A percentile compares a stretch with the other conserved stretches of the same genome.
phyloP scores from a whole-genome alignment of 768 basidiomycete species.

The Exsudoporus frostii region DNA sequence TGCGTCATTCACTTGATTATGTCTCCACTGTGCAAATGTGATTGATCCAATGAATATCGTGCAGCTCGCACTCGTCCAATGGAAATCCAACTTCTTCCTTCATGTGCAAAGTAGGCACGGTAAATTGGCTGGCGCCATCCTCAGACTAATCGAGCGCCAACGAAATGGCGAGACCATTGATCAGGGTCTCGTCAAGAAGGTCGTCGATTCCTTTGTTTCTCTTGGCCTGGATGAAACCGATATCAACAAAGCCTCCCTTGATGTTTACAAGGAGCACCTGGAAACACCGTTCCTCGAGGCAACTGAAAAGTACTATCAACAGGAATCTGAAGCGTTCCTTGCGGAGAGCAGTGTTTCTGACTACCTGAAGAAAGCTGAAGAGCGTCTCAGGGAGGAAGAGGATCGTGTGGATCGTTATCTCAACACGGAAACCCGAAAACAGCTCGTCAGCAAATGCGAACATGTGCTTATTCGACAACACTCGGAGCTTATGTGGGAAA shows the following conservation, averaged over 20 bases:
- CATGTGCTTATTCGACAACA: conserved; percentile 89
- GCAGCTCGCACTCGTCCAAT: conserved; percentile 92
- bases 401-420: conserved; percentile 93
- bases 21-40: background rate
- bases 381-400: conserved; percentile 89
- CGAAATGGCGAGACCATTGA: conserved; percentile 94
- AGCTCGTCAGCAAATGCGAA: conserved; percentile 81
- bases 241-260: conserved; percentile 88
- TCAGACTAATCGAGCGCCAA: conserved; percentile 89
- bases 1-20: conserved; percentile 36
- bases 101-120: conserved; percentile 79
- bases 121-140: conserved; percentile 83
- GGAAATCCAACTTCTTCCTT: conserved; percentile 89
- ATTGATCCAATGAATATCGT: background rate
- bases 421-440: conserved; percentile 83
- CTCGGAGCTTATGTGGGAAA: conserved; percentile 83
- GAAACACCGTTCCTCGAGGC: conserved; percentile 85
- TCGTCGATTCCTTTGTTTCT: conserved; percentile 92
- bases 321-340: conserved; percentile 89
- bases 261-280: conserved; percentile 90
- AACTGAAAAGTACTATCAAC: conserved; percentile 88
- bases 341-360: conserved; percentile 87
- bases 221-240: conserved; percentile 92
- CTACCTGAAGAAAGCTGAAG: conserved; percentile 93
- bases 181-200: conserved; percentile 88